A percentile compares a stretch with the other conserved stretches of the same genome.
Evolutionary conservation across 768 basidiomycete species (phyloP).

Genomic region (Suillus ampliporus): DNA sequence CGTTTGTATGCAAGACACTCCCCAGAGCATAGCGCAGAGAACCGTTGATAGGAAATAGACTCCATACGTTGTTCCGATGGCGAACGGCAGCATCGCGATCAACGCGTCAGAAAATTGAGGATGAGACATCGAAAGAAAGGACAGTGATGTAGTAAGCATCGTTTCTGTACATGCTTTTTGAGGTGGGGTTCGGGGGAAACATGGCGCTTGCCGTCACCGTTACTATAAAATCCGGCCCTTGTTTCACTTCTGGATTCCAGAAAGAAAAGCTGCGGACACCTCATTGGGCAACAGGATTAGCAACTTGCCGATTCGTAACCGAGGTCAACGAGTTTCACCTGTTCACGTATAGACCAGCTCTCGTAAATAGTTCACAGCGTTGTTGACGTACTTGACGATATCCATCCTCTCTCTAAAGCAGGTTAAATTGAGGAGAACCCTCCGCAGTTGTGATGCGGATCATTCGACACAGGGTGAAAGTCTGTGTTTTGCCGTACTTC

Average conservation of each 20-base stretch:
- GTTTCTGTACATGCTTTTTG: neutral
- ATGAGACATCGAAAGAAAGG: neutral
- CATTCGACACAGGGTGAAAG: neutral
- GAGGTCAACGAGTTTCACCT: neutral
- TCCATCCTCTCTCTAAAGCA: neutral
- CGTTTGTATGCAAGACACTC: conserved; percentile 1
- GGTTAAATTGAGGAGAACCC: neutral
- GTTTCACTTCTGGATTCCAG: neutral
- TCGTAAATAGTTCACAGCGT: neutral
- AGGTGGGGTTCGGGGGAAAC: neutral
- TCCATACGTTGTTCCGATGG: neutral
- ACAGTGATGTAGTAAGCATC: no score
- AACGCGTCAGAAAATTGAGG: conserved; percentile 3
- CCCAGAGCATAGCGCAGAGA: neutral
- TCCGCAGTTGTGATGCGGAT: neutral
- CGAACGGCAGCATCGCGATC: neutral
- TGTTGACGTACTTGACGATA: neutral
- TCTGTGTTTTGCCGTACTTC: neutral
- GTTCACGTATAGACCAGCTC: neutral
- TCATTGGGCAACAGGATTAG: neutral
- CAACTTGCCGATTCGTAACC: neutral
- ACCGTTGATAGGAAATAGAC: conserved; percentile 1
- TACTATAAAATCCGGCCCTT: neutral
- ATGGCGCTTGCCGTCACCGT: neutral
- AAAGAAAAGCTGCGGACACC: neutral